These are phyloP conservation scores for Capsicum baccatum DNA, from an alignment of 257 asterid species.

Conservation along the genomic window DNA sequence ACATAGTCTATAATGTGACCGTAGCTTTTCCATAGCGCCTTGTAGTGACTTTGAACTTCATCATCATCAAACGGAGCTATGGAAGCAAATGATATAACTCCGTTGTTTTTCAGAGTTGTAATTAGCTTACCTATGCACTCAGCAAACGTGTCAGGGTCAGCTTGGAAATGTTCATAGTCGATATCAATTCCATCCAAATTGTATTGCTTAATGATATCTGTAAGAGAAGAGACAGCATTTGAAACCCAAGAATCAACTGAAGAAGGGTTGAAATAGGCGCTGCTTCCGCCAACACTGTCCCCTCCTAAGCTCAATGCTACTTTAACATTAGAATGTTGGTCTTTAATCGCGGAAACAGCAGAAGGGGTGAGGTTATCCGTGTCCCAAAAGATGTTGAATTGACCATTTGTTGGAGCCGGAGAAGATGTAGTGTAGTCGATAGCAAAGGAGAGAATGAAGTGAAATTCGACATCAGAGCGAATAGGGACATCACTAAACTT, in stretches of 20 bases:
- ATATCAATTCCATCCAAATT: constrained; percentile 70
- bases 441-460: constrained; percentile 85
- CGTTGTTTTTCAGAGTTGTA: constrained; percentile 49
- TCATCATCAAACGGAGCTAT: constrained; percentile 78
- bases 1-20: constrained; percentile 63
- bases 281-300: constrained; percentile 53
- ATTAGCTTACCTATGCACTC: constrained; percentile 59
- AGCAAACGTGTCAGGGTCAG: constrained; percentile 53
- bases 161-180: constrained; percentile 72
- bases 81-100: constrained; percentile 69
- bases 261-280: constrained; percentile 60
- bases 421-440: constrained; percentile 73
- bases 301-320: constrained; percentile 71
- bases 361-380: constrained; percentile 58
- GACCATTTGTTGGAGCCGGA: constrained; percentile 67
- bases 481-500: constrained; percentile 70
- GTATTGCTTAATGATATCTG: constrained; percentile 51
- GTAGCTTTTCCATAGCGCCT: constrained; percentile 64
- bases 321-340: constrained; percentile 56
- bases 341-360: constrained; percentile 54
- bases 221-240: constrained; percentile 73
- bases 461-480: constrained; percentile 65
- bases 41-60: constrained; percentile 67
- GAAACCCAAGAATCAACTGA: constrained; percentile 66
- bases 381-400: constrained; percentile 79